Evolutionary conservation across 805 yeast genomes (phyloP), one percentile per base, ranked within the genome.

Genomic region (Sugiyamaella chiloensis): DNA sequence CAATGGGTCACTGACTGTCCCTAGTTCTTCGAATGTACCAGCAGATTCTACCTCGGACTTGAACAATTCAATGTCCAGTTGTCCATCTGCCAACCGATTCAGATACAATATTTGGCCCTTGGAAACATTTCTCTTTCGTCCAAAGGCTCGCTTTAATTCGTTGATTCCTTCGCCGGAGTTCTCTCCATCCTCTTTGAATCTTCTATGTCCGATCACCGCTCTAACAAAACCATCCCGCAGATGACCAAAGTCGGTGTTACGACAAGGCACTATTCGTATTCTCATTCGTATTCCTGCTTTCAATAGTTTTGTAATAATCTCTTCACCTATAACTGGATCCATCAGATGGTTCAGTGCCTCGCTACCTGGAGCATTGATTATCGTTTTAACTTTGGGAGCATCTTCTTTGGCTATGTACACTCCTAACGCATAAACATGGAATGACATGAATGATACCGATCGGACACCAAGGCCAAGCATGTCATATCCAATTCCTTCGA

Each of bases 181-280:
- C 26, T 19, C 49, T 20, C 64, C 68, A 31, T 74, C 68, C 21
- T 54, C 58, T 54, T 80, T 80, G 44, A 83, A 78, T 51, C 74
- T 68, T 2, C 84, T 80, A 59, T 79, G 80, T 29, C 87, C 84
- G 63, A 83, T 71, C 40, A 87, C 77, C 16, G 96, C 80, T 62
- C 90, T 83, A 42, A 88, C 77, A 52, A 93, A 77, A 0, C 98
- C 98, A 61, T 93, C 98, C 55, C 85, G 78, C 59, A 91, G 67
- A 62, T 93, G 98, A 53, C 81, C 80, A 66, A 85, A 89, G 66
- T 91, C 97, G 0, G 98, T 91, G 64, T 86, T 88, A 61, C 96
- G 78, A 14, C 84, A 81, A 0, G 99, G 97, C 8, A 85, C 81
- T 50, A 91, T 83, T 53, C 95, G 73, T 21, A 89, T 83, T 39